Percentiles rank a stretch among this genome's conserved stretches.
Evolutionary conservation across 805 yeast genomes (phyloP).

Genomic region (Starmerella stigmatis): DNA sequence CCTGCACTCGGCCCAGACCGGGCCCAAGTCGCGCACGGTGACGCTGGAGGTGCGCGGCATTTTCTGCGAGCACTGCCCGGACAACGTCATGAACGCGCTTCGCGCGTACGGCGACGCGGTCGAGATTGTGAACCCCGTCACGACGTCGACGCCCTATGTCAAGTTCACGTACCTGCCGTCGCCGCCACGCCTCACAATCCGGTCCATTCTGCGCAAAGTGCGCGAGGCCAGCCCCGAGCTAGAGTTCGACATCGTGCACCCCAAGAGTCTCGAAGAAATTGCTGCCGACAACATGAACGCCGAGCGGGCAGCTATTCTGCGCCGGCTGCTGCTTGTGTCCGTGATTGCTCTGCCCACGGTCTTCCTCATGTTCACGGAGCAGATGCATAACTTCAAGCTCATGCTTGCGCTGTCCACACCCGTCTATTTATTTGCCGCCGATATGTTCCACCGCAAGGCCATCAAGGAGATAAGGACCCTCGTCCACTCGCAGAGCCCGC

Average conservation of each 20-base stretch:
- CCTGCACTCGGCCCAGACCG: slow-evolving; percentile 36
- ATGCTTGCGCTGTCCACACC: slow-evolving; percentile 58
- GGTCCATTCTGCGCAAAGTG: slow-evolving; percentile 45
- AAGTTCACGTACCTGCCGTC: slow-evolving; percentile 57
- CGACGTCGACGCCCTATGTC: slow-evolving; percentile 47
- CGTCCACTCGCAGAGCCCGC: slow-evolving; percentile 24
- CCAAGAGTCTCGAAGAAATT: slow-evolving; percentile 53
- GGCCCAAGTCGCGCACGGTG: slow-evolving; percentile 45
- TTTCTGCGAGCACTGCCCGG: slow-evolving; percentile 65
- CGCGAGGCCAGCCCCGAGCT: slow-evolving; percentile 40
- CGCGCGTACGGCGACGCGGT: slow-evolving; percentile 47
- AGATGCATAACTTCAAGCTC: slow-evolving; percentile 37
- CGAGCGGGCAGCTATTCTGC: slow-evolving; percentile 37
- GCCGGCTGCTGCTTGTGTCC: slow-evolving; percentile 38
- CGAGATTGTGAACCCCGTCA: slow-evolving; percentile 44
- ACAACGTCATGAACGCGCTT: slow-evolving; percentile 41
- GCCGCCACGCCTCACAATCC: slow-evolving; percentile 41
- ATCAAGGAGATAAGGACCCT: slow-evolving; percentile 45
- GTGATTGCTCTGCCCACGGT: slow-evolving; percentile 44
- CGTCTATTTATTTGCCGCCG: slow-evolving; percentile 64
- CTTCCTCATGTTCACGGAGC: slow-evolving; percentile 59
- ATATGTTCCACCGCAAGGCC: slow-evolving; percentile 60
- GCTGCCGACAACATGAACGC: slow-evolving; percentile 34
- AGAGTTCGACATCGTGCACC: slow-evolving; percentile 44
- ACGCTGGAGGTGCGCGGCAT: slow-evolving; percentile 51